Evolutionary conservation across 2,329 filamentous ascomycete species (phyloP), one percentile per base, ranked within the genome.

Genomic region (Fusarium tjaetaba): DNA sequence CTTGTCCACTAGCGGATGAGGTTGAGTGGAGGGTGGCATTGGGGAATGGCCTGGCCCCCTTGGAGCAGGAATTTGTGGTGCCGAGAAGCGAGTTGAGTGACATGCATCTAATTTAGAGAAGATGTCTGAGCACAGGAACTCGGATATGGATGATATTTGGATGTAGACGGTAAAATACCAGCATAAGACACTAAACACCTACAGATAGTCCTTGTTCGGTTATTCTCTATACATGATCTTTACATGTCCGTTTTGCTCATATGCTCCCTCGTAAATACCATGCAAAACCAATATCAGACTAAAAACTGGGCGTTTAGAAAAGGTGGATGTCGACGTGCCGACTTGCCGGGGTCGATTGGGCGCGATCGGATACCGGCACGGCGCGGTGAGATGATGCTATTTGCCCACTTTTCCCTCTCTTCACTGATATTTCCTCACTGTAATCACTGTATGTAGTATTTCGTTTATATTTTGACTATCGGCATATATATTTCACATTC

Each of bases 281-380:
- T 43, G 30, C 55, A 43, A 30, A 36, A 36, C 49, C 43, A 24
- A 57, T 55, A 28, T 42, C 53, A 55, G 42, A 52, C 60, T 65
- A 64, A 69, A 74, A 68, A 59, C 60, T 59, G 48, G 68, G 67
- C 68, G 68, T 74, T 62, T 74, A 42, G 55, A 64, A 70, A 69
- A 61, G 59, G 75, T 77, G 75, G 75, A 77, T 77, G 74, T 74
- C 65, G 63, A 58, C 58, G 75, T 77, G 76, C 73, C 76, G 76
- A 77, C 76, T 76, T 78, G 74, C 76, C 76, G 76, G 76, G 76
- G 73, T 78, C 74, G 68, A 78, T 77, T 78, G 76, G 76, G 65
- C 52, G 71, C 72, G 73, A 77, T 78, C 76, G 76, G 76, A 76
- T 78, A 78, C 71, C 76, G 76, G 76, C 76, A 78, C 76, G 69